These are phyloP conservation scores for Phytophthora melonis DNA, from an alignment of 352 stramenopile genomes.

Conservation along the genomic window DNA sequence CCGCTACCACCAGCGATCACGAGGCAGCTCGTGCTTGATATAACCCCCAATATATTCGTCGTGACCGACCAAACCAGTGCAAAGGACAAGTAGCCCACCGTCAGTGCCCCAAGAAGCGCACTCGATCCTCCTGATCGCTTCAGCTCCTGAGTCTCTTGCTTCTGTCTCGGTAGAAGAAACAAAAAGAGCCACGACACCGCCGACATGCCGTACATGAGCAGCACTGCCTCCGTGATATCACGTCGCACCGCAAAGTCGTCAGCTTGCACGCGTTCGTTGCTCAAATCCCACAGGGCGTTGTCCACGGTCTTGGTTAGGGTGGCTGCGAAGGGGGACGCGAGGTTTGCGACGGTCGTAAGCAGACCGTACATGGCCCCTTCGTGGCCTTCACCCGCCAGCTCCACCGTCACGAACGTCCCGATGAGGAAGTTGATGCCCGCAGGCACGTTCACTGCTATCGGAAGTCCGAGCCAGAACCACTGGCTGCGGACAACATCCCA, in stretches of 20 bases:
- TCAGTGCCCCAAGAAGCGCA: conserved; percentile 36
- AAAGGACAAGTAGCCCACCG: conserved; percentile 37
- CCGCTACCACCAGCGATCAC: conserved; percentile 43
- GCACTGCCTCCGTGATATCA: conserved; percentile 4
- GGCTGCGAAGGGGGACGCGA: conserved; percentile 30
- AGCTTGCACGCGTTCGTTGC: conserved; percentile 38
- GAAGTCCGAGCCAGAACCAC: conserved; percentile 35
- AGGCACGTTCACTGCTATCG: conserved; percentile 23
- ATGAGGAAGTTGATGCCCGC: neutral
- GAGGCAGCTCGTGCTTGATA: conserved; percentile 20
- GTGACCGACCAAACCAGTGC: conserved; percentile 45
- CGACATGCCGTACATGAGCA: conserved; percentile 48
- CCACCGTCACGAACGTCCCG: neutral
- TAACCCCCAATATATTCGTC: conserved; percentile 35
- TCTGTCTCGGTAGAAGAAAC: conserved; percentile 43
- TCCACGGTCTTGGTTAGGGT: conserved; percentile 32
- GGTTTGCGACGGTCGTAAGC: conserved; percentile 42
- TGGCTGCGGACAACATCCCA: conserved; percentile 36
- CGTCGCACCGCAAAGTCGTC: conserved; percentile 34
- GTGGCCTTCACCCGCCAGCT: neutral
- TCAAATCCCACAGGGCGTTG: conserved; percentile 32
- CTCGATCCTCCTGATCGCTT: conserved; percentile 35
- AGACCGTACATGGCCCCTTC: conserved; percentile 2
- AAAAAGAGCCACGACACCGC: conserved; percentile 39
- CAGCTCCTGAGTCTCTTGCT: conserved; percentile 36